Base-by-base conservation (phyloP, 2,329 filamentous ascomycete species). In the Colletotrichum lentis region DNA sequence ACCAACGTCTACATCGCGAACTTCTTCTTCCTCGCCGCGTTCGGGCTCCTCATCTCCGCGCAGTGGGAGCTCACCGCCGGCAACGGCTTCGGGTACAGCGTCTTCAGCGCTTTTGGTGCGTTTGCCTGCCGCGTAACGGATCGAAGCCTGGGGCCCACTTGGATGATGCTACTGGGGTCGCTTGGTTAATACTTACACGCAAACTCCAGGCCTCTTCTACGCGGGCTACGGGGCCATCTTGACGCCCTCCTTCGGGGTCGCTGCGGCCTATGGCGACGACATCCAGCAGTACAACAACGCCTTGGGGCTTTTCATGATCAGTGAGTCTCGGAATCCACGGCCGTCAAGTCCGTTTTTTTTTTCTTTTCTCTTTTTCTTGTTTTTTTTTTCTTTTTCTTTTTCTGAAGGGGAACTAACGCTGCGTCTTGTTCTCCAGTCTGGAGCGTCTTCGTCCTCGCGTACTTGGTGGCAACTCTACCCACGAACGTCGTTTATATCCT, bases 51-150 rank as follows among this genome's bases (percentile, higher is more conserved):
- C 0, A 76, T 88, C 1, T 83, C 84, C 0, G 85, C 85, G 5
- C 84, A 87, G 71, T 87, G 85, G 85, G 84, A 86, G 71, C 73
- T 87, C 0, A 80, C 82, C 0, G 75, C 81, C 12, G 85, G 85
- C 0, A 86, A 87, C 60, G 82, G 80, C 0, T 85, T 85, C 63
- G 79, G 79, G 0, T 87, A 87, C 64, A 86, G 84, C 0, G 82
- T 85, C 0, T 80, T 86, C 43, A 83, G 81, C 67, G 84, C 84
- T 7, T 87, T 87, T 67, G 84, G 85, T 81, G 69, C 54, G 71
- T 35, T 14, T 5, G 3, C 14, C 35, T 22, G 16, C 14, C 2
- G 12, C 3, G 12, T 18, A 3, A 5, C 10, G n/a, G 20, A 35
- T 12, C n/a, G 8, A n/a, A 11, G 8, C 27, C 27, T 27, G 27